These are phyloP conservation scores for Fraxinus americana DNA, from an alignment of 257 asterid genomes.

Conservation along the genomic window DNA sequence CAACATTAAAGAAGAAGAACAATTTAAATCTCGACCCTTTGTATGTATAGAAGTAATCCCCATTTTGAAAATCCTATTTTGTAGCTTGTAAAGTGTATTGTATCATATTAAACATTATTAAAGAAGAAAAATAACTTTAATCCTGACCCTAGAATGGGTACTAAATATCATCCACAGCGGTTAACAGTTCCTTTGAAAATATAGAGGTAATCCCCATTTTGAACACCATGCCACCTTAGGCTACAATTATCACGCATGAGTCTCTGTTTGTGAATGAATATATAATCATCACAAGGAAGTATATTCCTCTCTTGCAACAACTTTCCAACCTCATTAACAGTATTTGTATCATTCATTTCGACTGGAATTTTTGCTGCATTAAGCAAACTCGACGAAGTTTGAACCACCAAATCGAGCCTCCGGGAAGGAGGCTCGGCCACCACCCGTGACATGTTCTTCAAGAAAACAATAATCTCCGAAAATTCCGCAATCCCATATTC, in stretches of 20 bases:
- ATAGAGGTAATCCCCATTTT: conserved; percentile 60
- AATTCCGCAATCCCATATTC: conserved; percentile 48
- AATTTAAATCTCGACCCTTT: too few species aligned
- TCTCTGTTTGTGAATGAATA: conserved; percentile 78
- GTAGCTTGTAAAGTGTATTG: too few species aligned
- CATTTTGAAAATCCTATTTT: too few species aligned
- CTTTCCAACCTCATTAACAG: conserved; percentile 47
- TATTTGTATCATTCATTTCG: conserved; percentile 55
- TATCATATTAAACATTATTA: too few species aligned
- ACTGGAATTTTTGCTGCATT: conserved; percentile 56
- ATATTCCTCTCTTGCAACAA: conserved; percentile 43
- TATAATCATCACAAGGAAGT: conserved; percentile 72
- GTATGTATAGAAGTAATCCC: too few species aligned
- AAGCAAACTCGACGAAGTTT: conserved; percentile 63
- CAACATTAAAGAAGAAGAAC: too few species aligned
- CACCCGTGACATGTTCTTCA: conserved; percentile 38
- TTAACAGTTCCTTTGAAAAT: conserved; percentile 71
- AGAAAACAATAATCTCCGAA: conserved; percentile 50
- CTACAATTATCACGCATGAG: conserved; percentile 67
- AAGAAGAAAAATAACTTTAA: neutral
- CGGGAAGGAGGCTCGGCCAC: conserved; percentile 44
- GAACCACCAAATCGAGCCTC: conserved; percentile 48
- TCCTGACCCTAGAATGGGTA: neutral
- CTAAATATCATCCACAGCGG: conserved; percentile 7
- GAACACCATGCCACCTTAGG: conserved; percentile 89